Conservation (phyloP, 371 early-diverging fungal genomes). For the Apophysomyces variabilis region DNA sequence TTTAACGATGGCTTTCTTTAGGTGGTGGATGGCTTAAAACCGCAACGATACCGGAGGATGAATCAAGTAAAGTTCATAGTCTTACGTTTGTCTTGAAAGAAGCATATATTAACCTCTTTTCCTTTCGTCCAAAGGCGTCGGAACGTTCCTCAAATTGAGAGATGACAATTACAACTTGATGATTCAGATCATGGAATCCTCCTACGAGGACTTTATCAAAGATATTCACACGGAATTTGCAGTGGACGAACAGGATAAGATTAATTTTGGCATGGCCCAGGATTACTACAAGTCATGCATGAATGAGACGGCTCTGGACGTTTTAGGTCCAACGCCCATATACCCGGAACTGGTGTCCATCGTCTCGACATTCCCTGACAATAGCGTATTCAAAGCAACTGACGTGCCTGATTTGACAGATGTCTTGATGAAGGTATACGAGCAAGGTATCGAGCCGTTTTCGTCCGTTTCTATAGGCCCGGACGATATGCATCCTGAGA, state of each 20-base stretch:
- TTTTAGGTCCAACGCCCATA: constrained; percentile 55
- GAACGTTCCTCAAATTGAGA: constrained; percentile 31
- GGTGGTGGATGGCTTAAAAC: constrained; percentile 54
- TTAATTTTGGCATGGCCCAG: constrained; percentile 49
- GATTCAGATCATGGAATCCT: constrained; percentile 26
- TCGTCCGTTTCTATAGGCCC: constrained; percentile 34
- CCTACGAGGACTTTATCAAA: constrained; percentile 26
- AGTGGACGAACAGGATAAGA: constrained; percentile 21
- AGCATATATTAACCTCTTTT: background rate
- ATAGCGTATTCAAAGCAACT: background rate
- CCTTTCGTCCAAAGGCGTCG: constrained; percentile 25
- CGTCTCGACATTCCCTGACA: constrained; percentile 11
- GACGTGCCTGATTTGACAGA: background rate
- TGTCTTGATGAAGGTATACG: constrained; percentile 16
- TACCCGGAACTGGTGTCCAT: constrained; percentile 31
- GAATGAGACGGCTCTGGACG: constrained; percentile 43
- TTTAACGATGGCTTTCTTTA: constrained; percentile 12
- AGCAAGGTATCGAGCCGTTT: constrained; percentile 28
- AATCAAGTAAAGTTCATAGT: constrained; percentile 33
- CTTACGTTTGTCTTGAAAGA: background rate
- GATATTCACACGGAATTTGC: constrained; percentile 14
- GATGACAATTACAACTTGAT: constrained; percentile 39
- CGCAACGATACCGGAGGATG: constrained; percentile 51
- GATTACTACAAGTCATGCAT: constrained; percentile 56
- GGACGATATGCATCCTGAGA: constrained; percentile 53